Evolutionary conservation across 1,284 basidiomycete genomes (phyloP), one percentile per base, ranked within the genome.

Genomic region (Papiliotrema fonsecae): DNA sequence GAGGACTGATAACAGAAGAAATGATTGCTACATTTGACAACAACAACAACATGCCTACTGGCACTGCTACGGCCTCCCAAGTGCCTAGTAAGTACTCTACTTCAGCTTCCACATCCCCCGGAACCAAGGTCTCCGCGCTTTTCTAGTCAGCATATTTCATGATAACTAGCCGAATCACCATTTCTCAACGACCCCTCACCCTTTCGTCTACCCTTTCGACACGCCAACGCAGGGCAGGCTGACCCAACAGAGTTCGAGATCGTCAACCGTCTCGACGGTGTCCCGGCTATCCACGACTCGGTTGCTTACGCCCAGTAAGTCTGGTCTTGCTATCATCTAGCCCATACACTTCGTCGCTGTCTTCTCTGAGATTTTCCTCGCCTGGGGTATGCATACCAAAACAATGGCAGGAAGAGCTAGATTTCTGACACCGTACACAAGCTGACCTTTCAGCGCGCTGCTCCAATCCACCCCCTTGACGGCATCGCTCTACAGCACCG

Each of bases 201-300:
- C n/a, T n/a, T n/a, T n/a, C n/a, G n/a, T n/a, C n/a, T n/a, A n/a
- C n/a, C n/a, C n/a, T n/a, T n/a, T n/a, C n/a, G n/a, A n/a, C n/a
- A n/a, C n/a, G n/a, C n/a, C n/a, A n/a, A n/a, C n/a, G n/a, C n/a
- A n/a, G n/a, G n/a, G n/a, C n/a, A n/a, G n/a, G 32, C 39, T 52
- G 27, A 41, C 43, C 11, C 21, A 32, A 35, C 50, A 72, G 72
- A 62, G 46, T 68, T 71, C 64, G 64, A 71, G 62, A 72, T 74
- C 51, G 65, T 74, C 42, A 54, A 57, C 24, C 64, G 69, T 25
- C 58, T 74, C 31, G 66, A 70, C 47, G 55, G 60, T 26, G 64
- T 74, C 35, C 72, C 72, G 28, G 60, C 65, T 51, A 60, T 74
- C 35, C 69, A 73, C 53, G 72, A 72, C 58, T 67, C 68, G 41